Conservation (phyloP, 331 rosid genomes). For the Malus hybrid region DNA sequence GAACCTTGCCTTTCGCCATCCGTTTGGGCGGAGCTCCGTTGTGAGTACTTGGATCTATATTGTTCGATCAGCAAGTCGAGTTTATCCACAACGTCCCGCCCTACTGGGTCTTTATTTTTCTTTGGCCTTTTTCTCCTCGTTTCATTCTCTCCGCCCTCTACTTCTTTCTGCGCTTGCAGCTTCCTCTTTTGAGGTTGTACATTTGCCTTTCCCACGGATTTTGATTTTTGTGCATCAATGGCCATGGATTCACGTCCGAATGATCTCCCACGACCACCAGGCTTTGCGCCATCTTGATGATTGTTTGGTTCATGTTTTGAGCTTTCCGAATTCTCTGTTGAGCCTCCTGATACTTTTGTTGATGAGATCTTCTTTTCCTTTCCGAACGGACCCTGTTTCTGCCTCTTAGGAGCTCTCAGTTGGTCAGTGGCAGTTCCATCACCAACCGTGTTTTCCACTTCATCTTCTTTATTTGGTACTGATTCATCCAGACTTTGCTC, state of each 20-base stretch:
- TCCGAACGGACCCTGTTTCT: constrained; percentile 27
- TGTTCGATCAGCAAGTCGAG: constrained; percentile 89
- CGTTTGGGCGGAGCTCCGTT: constrained; percentile 28
- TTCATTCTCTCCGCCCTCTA: constrained; percentile 21
- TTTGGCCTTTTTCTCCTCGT: constrained; percentile 37
- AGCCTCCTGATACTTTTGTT: constrained; percentile 20
- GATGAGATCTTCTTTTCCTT: constrained; percentile 5
- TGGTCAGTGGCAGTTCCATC: constrained; percentile 26
- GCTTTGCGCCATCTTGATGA: constrained; percentile 20
- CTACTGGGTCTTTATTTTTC: constrained; percentile 61
- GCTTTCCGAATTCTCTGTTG: constrained; percentile 5
- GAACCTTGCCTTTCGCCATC: constrained; percentile 47
- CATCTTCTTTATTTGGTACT: constrained; percentile 15
- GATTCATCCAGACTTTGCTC: constrained; percentile 22
- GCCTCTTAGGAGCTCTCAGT: constrained; percentile 34
- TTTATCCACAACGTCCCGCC: constrained; percentile 62
- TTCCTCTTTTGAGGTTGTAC: constrained; percentile 41
- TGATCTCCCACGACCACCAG: constrained; percentile 8
- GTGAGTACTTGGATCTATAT: constrained; percentile 67
- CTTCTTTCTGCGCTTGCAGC: constrained; percentile 30
- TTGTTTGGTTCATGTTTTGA: constrained; percentile 20
- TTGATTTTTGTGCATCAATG: constrained; percentile 10
- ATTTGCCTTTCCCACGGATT: constrained; percentile 17
- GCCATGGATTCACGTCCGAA: constrained; percentile 9
- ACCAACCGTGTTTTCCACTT: constrained; percentile 12